Evolutionary conservation across 2,329 filamentous ascomycete genomes (phyloP), one percentile per base, ranked within the genome.

Genomic region (Fusarium sp.): DNA sequence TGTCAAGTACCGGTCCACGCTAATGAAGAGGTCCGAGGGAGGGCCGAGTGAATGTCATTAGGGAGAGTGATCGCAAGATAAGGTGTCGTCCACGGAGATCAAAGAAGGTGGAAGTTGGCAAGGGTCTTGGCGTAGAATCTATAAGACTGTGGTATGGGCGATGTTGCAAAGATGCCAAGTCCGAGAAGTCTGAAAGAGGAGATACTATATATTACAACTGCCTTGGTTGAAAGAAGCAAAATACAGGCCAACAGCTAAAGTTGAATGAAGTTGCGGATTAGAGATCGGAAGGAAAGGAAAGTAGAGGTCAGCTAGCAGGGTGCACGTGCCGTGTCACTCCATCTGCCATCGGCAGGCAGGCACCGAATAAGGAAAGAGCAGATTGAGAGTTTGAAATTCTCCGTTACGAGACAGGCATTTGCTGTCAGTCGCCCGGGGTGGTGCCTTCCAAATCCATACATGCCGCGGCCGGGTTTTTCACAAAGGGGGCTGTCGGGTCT

Each of bases 371-470:
- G 60, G 70, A 70, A 75, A 75, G 73, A 57, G 65, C 61, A 11
- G 18, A 52, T n/a, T 30, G 39, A 27, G 63, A 65, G 59, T 27
- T 74, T 59, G 63, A 75, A 66, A 64, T 62, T 41, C 34, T 69
- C 43, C 37, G 25, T 67, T 50, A 60, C 56, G 52, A 16, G 45
- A 61, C 69, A 65, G 65, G 60, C 64, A 45, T 23, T 50, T 58
- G 63, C 11, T 63, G 43, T 30, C 59, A 25, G 7, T 27, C 13
- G 39, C n/a, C 56, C 37, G n/a, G 25, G 52, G 45, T 54, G 39
- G 67, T 71, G 48, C 67, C 48, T 75, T 70, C 73, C 73, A 68
- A 61, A 71, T 75, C 27, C 67, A 75, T 71, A 68, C 64, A 75
- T 75, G 73, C 73, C 73, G 73, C 73, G 73, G 73, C 73, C 73